A percentile compares a stretch with the other conserved stretches of the same genome.
Evolutionary conservation across 2,329 filamentous ascomycete species (phyloP).

Genomic region (Colletotrichum theobromicola): DNA sequence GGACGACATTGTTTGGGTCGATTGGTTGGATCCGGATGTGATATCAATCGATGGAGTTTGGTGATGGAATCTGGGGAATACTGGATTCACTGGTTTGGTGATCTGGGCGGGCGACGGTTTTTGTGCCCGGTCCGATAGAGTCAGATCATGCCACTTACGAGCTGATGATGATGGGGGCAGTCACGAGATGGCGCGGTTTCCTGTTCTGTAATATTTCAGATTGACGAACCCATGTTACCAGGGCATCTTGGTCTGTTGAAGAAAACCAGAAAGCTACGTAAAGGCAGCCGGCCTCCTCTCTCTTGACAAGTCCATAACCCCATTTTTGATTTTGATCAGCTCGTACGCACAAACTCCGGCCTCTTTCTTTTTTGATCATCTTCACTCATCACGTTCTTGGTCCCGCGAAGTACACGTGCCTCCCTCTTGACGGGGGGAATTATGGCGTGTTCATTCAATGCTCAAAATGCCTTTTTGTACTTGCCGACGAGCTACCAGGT

Average conservation of each 20-base stretch:
- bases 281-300: neutral
- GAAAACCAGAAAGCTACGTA: conserved; percentile 4
- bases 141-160: conserved; percentile 8
- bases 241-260: conserved; percentile 6
- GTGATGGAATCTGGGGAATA: neutral
- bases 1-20: neutral
- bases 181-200: neutral
- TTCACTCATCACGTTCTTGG: conserved; percentile 11
- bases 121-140: neutral
- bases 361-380: neutral
- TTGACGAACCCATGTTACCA: conserved; percentile 1
- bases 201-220: neutral
- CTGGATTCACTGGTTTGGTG: neutral
- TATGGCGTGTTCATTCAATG: conserved; percentile 37
- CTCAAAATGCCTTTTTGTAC: conserved; percentile 54
- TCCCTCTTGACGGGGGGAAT: conserved; percentile 15
- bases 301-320: neutral
- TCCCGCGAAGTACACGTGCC: neutral
- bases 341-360: conserved; percentile 8
- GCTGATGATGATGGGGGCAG: neutral
- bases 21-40: neutral
- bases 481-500: conserved; percentile 54
- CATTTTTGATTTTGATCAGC: conserved; percentile 8
- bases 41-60: neutral
- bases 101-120: neutral